Conservation (phyloP, 192 early-diverging fungal species). For the Chytriomyces confervae region DNA sequence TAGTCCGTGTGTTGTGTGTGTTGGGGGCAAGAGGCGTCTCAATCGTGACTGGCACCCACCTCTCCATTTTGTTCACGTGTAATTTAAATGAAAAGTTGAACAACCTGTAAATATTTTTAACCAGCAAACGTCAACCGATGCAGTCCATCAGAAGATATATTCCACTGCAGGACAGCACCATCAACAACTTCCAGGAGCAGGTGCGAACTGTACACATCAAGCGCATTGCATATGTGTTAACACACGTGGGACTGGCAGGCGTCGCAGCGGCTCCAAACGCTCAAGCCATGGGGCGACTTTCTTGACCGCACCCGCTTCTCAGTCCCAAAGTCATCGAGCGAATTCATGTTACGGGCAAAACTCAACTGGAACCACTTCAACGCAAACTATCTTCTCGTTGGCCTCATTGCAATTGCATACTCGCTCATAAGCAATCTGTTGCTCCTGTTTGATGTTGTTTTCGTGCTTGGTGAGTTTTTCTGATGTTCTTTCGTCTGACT, state of each 20-base stretch:
- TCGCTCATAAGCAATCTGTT: slow-evolving; percentile 50
- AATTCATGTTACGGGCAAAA: slow-evolving; percentile 37
- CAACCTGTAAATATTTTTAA: neutral
- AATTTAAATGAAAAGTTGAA: no score
- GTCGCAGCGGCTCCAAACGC: slow-evolving; percentile 22
- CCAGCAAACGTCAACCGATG: neutral
- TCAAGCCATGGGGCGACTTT: slow-evolving; percentile 46
- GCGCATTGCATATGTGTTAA: neutral
- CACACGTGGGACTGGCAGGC: neutral
- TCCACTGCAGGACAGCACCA: neutral
- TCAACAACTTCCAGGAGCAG: neutral
- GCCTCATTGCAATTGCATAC: slow-evolving; percentile 45
- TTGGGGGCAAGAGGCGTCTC: neutral
- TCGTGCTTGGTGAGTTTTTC: slow-evolving; percentile 39
- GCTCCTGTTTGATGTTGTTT: slow-evolving; percentile 51
- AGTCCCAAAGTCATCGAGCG: slow-evolving; percentile 25
- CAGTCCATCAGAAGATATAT: neutral
- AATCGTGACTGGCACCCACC: neutral
- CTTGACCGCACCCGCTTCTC: slow-evolving; percentile 47
- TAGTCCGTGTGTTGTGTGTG: neutral
- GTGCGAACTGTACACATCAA: neutral
- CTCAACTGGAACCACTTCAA: slow-evolving; percentile 52
- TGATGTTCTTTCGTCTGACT: neutral
- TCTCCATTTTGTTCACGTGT: no score
- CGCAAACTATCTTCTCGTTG: slow-evolving; percentile 57